These are phyloP conservation scores for Rhizoclosmatium sp. DNA, from an alignment of 192 early-diverging fungal species.

Conservation along the genomic window DNA sequence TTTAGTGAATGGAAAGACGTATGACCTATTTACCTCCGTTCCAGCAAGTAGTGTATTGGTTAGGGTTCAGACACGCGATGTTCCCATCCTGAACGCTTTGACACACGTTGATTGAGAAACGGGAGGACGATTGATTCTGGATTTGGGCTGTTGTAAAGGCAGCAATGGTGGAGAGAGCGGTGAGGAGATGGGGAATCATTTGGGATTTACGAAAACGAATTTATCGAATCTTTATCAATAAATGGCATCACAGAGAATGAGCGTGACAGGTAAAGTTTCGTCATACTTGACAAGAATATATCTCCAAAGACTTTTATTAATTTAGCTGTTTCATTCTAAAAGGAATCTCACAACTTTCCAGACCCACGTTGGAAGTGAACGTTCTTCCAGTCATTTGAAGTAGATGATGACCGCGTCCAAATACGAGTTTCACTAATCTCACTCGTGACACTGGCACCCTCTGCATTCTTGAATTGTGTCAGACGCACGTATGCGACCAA, in stretches of 20 bases:
- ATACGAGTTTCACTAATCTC: conserved; percentile 37
- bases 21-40: conserved; percentile 4
- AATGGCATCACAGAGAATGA: no score
- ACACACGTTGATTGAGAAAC: conserved; percentile 3
- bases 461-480: conserved; percentile 35
- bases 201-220: no score
- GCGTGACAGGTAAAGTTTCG: no score
- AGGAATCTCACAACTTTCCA: conserved; percentile 21
- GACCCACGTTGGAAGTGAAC: conserved; percentile 37
- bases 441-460: conserved; percentile 9
- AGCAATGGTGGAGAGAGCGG: no score
- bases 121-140: no score
- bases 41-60: conserved; percentile 5
- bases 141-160: no score
- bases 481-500: conserved; percentile 51
- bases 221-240: no score
- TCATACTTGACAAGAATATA: no score
- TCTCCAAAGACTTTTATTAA: no score
- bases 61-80: conserved; percentile 25
- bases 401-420: conserved; percentile 21
- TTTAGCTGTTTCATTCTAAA: no score
- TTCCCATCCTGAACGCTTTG: neutral
- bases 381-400: conserved; percentile 30
- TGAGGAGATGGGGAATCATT: no score
- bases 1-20: neutral